A percentile compares a stretch with the other conserved stretches of the same genome.
These are phyloP conservation scores for Jatropha multifida DNA, from an alignment of 441 rosid species.

Conservation along the genomic window DNA sequence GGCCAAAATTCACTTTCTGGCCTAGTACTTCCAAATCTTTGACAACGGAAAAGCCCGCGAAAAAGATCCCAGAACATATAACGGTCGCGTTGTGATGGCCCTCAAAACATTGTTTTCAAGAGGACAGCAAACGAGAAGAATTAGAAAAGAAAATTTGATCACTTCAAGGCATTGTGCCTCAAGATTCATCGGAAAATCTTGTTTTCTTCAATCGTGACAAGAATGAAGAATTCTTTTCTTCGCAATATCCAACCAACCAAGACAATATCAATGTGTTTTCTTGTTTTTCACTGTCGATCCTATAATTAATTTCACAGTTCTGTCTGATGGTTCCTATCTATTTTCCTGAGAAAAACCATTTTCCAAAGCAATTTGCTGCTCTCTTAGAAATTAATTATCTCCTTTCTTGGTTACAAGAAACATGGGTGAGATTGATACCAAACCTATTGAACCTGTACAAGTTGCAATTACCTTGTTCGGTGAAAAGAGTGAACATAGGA, in stretches of 20 bases:
- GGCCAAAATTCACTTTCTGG: background rate
- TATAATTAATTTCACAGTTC: background rate
- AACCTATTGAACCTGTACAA: slow-evolving; percentile 55
- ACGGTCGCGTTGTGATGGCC: too few species aligned
- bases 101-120: background rate
- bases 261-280: background rate
- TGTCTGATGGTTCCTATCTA: background rate
- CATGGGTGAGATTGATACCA: slow-evolving; percentile 60
- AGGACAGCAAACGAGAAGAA: background rate
- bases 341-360: background rate
- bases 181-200: background rate
- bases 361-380: background rate
- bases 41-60: background rate
- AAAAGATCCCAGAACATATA: background rate
- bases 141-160: background rate
- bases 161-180: background rate
- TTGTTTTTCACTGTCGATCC: background rate
- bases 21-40: background rate
- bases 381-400: background rate
- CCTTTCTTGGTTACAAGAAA: background rate
- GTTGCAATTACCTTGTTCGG: slow-evolving; percentile 48
- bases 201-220: background rate
- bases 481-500: slow-evolving; percentile 34
- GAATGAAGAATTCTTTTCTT: background rate
- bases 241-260: slow-evolving; percentile 10